phyloP scores from a whole-genome alignment of 1,139 yeast species.

The Suhomyces bokatorum region DNA sequence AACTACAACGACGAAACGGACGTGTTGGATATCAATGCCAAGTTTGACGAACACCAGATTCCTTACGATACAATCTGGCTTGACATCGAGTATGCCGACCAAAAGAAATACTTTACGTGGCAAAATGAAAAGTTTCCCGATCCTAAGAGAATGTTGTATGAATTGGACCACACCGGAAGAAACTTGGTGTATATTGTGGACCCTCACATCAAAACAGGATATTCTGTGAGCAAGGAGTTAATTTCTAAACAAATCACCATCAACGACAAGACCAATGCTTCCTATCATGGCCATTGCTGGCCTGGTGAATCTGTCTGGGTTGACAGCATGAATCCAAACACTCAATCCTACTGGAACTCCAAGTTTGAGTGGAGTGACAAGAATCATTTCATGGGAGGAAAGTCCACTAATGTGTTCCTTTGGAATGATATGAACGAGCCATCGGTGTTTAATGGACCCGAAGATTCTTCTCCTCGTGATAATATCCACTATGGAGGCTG shows the following conservation, averaged over 20 bases:
- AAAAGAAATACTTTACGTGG: constrained; percentile 92
- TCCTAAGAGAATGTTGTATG: constrained; percentile 64
- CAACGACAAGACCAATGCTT: constrained; percentile 39
- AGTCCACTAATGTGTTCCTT: constrained; percentile 62
- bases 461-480: constrained; percentile 84
- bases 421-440: constrained; percentile 99
- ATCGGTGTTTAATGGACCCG: constrained; percentile 92
- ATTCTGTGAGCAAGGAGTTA: constrained; percentile 60
- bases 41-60: constrained; percentile 71
- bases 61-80: constrained; percentile 96
- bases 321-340: constrained; percentile 71
- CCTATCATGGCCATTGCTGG: constrained; percentile 92
- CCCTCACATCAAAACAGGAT: constrained; percentile 81
- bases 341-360: constrained; percentile 60
- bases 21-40: constrained; percentile 64
- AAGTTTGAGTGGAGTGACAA: constrained; percentile 24
- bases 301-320: constrained; percentile 97
- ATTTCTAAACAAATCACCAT: constrained; percentile 37
- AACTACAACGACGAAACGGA: constrained; percentile 88
- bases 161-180: constrained; percentile 70
- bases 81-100: constrained; percentile 88
- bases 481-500: constrained; percentile 72
- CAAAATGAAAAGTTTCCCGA: constrained; percentile 69
- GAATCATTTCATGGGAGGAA: constrained; percentile 45
- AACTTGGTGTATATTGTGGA: constrained; percentile 84